These are phyloP conservation scores for Coemansia sp. DNA, from an alignment of 192 early-diverging fungal genomes.

Conservation along the genomic window DNA sequence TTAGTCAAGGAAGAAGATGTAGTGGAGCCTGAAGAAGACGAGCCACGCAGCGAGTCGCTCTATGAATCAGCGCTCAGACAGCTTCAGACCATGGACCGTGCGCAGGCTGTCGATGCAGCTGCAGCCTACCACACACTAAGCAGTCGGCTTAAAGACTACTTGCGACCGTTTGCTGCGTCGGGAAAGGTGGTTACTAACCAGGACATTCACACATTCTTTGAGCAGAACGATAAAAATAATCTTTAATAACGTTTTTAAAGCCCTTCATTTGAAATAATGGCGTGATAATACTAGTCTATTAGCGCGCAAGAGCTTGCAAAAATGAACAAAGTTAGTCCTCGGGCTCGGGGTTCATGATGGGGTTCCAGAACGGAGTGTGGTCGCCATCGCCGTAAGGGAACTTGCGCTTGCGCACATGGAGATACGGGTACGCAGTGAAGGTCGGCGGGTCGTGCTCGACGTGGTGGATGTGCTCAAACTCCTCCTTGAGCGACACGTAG, in stretches of 20 bases:
- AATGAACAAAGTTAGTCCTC: constrained; percentile 29
- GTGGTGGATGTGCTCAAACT: constrained; percentile 53
- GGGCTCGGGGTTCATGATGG: constrained; percentile 52
- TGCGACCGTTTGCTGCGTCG: constrained; percentile 69
- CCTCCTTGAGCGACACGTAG: constrained; percentile 44
- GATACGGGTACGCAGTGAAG: constrained; percentile 45
- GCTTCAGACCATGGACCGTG: constrained; percentile 69
- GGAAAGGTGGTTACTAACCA: constrained; percentile 71
- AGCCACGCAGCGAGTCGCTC: constrained; percentile 62
- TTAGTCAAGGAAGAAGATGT: constrained; percentile 64
- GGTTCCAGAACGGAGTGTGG: constrained; percentile 53
- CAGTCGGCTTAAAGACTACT: constrained; percentile 66
- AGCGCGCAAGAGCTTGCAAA: no score
- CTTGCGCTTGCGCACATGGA: constrained; percentile 47
- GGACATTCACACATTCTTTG: constrained; percentile 77
- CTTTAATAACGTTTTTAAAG: background rate
- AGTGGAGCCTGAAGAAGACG: constrained; percentile 80
- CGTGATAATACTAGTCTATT: background rate
- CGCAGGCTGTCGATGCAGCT: constrained; percentile 74
- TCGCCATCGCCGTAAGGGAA: constrained; percentile 54
- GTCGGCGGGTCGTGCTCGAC: constrained; percentile 53
- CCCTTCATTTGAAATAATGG: background rate
- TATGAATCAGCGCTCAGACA: constrained; percentile 77
- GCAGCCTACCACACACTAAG: constrained; percentile 71
- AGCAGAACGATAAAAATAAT: constrained; percentile 22